Base-by-base conservation (phyloP, 1,284 basidiomycete species). In the Fistulinella staudtii region DNA sequence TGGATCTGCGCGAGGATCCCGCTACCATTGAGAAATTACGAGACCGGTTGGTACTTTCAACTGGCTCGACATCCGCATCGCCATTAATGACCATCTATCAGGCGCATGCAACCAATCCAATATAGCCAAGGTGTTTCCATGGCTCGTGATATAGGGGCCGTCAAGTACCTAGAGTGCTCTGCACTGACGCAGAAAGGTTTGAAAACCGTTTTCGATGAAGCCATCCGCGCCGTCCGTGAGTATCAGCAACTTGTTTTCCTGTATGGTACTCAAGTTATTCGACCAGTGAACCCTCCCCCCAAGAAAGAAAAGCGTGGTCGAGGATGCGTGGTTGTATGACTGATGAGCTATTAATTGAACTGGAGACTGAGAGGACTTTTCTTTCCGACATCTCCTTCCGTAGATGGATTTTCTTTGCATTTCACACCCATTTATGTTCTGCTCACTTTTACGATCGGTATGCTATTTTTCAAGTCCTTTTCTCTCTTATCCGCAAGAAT, bases 111-210 rank as follows among this genome's bases (percentile, higher is more conserved):
- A 43, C 95, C 96, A 30, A 96, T 99, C 61, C 78, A 84, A 53
- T 99, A 95, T 65, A 75, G 82, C 39, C 89, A 97, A 72, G 95
- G 93, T 45, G 84, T 91, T 30, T 76, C 82, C 41, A 93, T 97
- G 91, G 82, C 85, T 46, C 87, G 86, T 61, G 93, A 98, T 59
- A 96, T 99, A 54, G 87, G 88, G 29, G 95, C 95, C 27, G 89
- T 95, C 55, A 95, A 93, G 68, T 99, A 98, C 64, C 72, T 98
- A 47, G 95, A 99, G 69, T 98, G 95, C 66, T 96, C 93, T 21
- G 96, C 96, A 33, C 73, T 99, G 58, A 98, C 96, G 36, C 96
- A 99, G 75, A 95, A 97, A 71, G 94, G 93, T 18, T 71, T 97
- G 59, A 96, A 96, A 81, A 92, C 85, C 36, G 93, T 97, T 35